Evolutionary conservation across 306 rosid species (phyloP).

Genomic region (Rosa persica): DNA sequence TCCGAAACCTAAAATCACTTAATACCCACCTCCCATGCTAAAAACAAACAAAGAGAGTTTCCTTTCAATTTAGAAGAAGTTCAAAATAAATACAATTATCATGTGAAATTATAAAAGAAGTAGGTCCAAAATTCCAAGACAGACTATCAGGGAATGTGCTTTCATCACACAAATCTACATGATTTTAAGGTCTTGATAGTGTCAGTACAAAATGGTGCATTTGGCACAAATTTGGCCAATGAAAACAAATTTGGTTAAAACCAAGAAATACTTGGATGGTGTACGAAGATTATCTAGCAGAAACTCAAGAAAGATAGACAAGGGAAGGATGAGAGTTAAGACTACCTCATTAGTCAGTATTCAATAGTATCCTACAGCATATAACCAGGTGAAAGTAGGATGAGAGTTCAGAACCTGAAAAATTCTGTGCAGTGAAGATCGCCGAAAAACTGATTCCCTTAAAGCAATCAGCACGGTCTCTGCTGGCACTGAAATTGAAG

Average conservation of each 20-base stretch:
- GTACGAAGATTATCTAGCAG: neutral
- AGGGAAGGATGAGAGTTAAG: neutral
- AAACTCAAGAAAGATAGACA: neutral
- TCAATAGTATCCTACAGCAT: neutral
- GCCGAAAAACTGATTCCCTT: constrained; percentile 74
- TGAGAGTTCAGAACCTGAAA: constrained; percentile 57
- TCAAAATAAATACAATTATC: neutral
- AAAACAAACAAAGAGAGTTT: neutral
- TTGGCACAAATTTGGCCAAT: neutral
- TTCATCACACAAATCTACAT: neutral
- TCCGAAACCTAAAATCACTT: constrained; percentile 17
- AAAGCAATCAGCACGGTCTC: constrained; percentile 56
- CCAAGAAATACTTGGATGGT: neutral
- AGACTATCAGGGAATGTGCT: neutral
- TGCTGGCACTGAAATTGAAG: constrained; percentile 45
- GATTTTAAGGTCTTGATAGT: too few relatives aligned
- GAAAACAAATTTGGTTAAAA: neutral
- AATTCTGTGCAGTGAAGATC: constrained; percentile 66
- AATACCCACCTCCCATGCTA: neutral
- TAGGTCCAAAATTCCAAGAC: neutral
- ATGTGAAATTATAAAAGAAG: neutral
- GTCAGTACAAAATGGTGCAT: neutral
- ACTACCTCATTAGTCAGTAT: neutral
- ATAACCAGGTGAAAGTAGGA: neutral
- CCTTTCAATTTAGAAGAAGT: neutral